Percentiles rank a stretch among this genome's conserved stretches.
phyloP scores from a whole-genome alignment of 306 rosid genomes.

The Pterocarpus santalinus region DNA sequence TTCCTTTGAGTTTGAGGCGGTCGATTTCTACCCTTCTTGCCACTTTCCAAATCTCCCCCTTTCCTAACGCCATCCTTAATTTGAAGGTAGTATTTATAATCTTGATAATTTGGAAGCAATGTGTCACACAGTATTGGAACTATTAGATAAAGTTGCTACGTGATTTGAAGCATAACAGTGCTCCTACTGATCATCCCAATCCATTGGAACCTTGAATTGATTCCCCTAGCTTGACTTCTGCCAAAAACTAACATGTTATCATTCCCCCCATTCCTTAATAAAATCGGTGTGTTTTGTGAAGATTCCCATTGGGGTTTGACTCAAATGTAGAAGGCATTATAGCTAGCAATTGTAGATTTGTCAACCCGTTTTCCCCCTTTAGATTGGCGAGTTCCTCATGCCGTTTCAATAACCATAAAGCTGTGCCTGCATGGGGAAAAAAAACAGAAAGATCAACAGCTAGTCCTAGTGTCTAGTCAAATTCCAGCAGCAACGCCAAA shows the following conservation, averaged over 20 bases:
- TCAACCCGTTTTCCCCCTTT: conserved; percentile 38
- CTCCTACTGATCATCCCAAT: background rate
- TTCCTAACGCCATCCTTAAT: background rate
- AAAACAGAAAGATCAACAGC: no score
- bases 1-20: conserved; percentile 18
- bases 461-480: no score
- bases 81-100: conserved; percentile 30
- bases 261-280: no score
- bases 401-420: conserved; percentile 47
- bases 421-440: conserved; percentile 45
- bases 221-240: background rate
- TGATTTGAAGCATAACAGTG: background rate
- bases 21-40: conserved; percentile 3
- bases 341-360: conserved; percentile 51
- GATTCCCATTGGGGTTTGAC: conserved; percentile 47
- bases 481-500: no score
- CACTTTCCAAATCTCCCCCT: conserved; percentile 43
- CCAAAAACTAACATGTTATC: no score
- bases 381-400: conserved; percentile 13
- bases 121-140: background rate
- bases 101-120: conserved; percentile 51
- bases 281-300: background rate
- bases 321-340: conserved; percentile 51
- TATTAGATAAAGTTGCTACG: background rate
- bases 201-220: background rate